phyloP scores from a whole-genome alignment of 2,329 filamentous ascomycete genomes.

The Scopulariopsis brevicaulis region DNA sequence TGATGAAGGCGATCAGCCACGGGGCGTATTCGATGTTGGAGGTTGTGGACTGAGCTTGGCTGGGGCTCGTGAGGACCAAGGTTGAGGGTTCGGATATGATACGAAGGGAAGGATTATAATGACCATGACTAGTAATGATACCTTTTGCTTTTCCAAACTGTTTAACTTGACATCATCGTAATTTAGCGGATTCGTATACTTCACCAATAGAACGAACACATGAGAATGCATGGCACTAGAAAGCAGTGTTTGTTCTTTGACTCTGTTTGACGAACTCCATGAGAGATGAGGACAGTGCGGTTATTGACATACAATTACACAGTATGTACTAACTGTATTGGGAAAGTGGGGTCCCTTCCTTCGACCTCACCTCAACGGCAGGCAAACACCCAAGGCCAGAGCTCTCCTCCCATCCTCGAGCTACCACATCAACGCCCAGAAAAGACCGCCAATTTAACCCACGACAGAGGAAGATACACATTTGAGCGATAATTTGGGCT shows the following conservation, averaged over 20 bases:
- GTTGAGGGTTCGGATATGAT: neutral
- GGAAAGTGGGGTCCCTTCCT: neutral
- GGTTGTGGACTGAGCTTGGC: conserved; percentile 33
- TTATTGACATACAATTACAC: neutral
- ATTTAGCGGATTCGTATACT: neutral
- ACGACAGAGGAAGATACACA: neutral
- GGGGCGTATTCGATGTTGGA: conserved; percentile 43
- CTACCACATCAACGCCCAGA: neutral
- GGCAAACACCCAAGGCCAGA: neutral
- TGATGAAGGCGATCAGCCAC: conserved; percentile 40
- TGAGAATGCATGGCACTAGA: no score
- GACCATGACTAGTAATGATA: neutral
- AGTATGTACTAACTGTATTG: neutral
- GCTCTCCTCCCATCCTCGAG: neutral
- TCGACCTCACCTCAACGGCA: neutral
- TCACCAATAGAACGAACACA: no score
- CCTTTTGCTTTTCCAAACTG: neutral
- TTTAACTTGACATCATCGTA: neutral
- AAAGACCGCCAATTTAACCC: neutral
- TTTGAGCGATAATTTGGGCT: neutral
- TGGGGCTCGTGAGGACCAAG: neutral
- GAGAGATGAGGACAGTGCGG: neutral
- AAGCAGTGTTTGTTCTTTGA: no score
- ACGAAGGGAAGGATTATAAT: neutral
- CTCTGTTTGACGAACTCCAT: neutral